Evolutionary conservation across 257 asterid genomes (phyloP).

Genomic region (Henckelia pumila): DNA sequence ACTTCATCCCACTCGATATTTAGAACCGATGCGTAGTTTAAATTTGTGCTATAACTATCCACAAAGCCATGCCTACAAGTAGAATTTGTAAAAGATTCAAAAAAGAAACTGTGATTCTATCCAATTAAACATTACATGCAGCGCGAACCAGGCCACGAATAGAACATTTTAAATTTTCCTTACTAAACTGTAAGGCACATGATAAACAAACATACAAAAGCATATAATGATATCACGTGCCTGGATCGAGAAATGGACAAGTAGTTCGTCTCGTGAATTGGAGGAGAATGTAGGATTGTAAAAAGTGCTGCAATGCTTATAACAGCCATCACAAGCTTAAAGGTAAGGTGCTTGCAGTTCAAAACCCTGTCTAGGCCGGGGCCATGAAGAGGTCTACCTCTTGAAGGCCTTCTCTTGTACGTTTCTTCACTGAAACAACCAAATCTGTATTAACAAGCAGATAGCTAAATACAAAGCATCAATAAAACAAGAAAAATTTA

Average conservation of each 20-base stretch:
- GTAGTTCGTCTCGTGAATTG: constrained; percentile 54
- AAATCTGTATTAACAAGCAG: constrained; percentile 19
- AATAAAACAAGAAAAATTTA: too few relatives aligned
- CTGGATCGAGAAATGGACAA: constrained; percentile 39
- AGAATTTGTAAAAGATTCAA: constrained; percentile 13
- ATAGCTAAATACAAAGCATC: too few relatives aligned
- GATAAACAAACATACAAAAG: background rate
- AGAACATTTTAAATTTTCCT: too few relatives aligned
- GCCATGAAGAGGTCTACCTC: constrained; percentile 51
- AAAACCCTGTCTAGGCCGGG: constrained; percentile 49
- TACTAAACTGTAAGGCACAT: background rate
- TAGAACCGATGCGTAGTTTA: constrained; percentile 46
- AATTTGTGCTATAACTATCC: constrained; percentile 39
- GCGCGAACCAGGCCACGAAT: background rate
- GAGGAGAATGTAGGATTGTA: constrained; percentile 53
- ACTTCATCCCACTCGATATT: constrained; percentile 76
- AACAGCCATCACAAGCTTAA: constrained; percentile 64
- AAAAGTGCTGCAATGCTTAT: constrained; percentile 63
- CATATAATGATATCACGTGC: constrained; percentile 33
- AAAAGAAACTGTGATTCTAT: constrained; percentile 3
- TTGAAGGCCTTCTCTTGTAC: constrained; percentile 53
- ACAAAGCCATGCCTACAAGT: constrained; percentile 47
- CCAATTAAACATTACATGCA: background rate
- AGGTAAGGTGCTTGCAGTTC: constrained; percentile 50
- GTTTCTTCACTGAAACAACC: constrained; percentile 60